Evolutionary conservation across 768 basidiomycete species (phyloP), one percentile per base, ranked within the genome.

Genomic region (Termitomyces sp.): DNA sequence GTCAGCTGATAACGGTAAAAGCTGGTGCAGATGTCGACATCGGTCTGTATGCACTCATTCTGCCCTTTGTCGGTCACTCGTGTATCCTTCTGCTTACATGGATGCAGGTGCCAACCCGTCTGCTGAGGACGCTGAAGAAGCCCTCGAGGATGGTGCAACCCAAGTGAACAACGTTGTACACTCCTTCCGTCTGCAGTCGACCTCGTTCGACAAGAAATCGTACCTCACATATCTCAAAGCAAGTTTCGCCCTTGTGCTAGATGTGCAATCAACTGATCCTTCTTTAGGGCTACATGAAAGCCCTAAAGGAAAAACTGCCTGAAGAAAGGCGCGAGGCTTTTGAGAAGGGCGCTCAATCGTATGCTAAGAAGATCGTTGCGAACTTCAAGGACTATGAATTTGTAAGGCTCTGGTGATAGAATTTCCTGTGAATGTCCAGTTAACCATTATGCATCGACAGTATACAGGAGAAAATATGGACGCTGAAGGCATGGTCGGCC

Each of bases 351-450:
- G 97, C 96, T 13, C 64, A 73, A 52, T 75, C 74, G 3, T 93
- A 82, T 68, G 93, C 86, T 56, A 98, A 98, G 82, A 97, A 95
- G 74, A 78, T 99, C 61, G 74, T 97, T 28, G 83, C 76, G 57
- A 91, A 91, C 71, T 91, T 99, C 82, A 93, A 94, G 68, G 88
- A 98, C 72, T 97, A 82, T 70, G 94, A 98, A 76, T 97, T 98
- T 73, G 90, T 93, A 61, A 63, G 89, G 32, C 73, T 14, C 8
- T 41, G 50, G 20, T 61, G 32, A 35, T 44, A 38, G 16, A 33
- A 6, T 20, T 40, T 54, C 28, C n/a, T 14, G 28, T 16, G 18
- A 30, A 41, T 54, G 36, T 26, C 16, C 23, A n/a, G 6, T 35
- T 46, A 55, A 36, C 55, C 58, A 47, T 40, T 48, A n/a, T 36